Base-by-base conservation (phyloP, 176 grass and related monocot species). In the Musa beccarii region DNA sequence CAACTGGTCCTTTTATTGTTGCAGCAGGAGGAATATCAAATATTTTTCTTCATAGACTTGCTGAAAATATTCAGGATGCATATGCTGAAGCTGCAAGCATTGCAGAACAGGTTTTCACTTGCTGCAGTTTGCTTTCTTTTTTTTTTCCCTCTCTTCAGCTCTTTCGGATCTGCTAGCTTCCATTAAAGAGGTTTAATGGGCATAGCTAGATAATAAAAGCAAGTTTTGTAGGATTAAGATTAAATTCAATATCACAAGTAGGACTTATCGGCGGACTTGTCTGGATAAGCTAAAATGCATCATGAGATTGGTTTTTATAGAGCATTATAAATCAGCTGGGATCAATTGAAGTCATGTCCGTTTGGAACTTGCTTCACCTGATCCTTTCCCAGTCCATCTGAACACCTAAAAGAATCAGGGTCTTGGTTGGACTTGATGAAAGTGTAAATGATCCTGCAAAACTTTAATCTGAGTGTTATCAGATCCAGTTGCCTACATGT, bases 1-100 rank as follows among this genome's bases (percentile, higher is more conserved):
- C 88, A 29, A 99, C 90, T 89, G 95, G 95, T 51, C 88, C 91
- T 76, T 99, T 99, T 75, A 99, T 99, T 82, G 95, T 99, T 43
- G 95, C 95, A 49, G 95, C 95, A 50, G 95, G 95, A 82, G 95
- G 95, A 55, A 94, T 99, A 86, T 99, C 95, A 76, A 99, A 99
- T 77, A 99, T 99, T 80, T 99, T 99, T 82, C 90, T 99, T 75
- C 95, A 99, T 70, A 99, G 90, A 62, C 80, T 99, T 71, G 95
- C 95, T 71, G 95, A 99, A 85, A 99, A 99, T 61, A 99, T 99
- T 84, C 95, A 99, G 86, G 95, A 99, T 91, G 90, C 95, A 73
- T 99, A 99, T 77, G 86, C 95, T 4, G 95, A 99, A 86, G 95
- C 95, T 56, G 95, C 95, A 69, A 92, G 95, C 80, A 99, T 99